Base-by-base conservation (phyloP, 2,329 filamentous ascomycete species). In the Ophiocordyceps sinensis region DNA sequence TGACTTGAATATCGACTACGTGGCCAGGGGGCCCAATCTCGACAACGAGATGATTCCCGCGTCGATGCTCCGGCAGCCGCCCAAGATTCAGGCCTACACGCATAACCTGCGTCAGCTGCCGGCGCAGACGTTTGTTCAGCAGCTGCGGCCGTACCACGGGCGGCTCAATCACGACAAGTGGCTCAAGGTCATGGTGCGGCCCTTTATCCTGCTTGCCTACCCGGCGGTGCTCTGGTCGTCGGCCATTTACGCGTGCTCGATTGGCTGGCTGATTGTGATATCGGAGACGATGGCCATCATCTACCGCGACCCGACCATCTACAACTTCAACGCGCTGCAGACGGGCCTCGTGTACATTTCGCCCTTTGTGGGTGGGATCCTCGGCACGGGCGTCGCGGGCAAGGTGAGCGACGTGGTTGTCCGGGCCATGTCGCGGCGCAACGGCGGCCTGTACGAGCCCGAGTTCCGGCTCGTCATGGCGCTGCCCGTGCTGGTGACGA, bases 201-300 rank as follows among this genome's bases (percentile, higher is more conserved):
- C 89, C 0, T 85, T 96, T 45, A 77, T 95, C 37, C 71, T 96
- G 1, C 94, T 81, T 51, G 75, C 81, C 1, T 95, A 96, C 53
- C 91, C 91, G 0, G 76, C 84, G 0, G 83, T 96, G 1, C 71
- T 95, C 9, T 96, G 88, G 89, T 89, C 85, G 6, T 68, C 86
- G 0, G 68, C 83, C 1, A 77, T 94, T 4, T 96, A 96, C 57
- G 69, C 87, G 0, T 80, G 91, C 51, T 91, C 87, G 0, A 75
- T 96, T 7, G 89, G 89, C 31, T 96, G 89, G 91, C 71, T 96
- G 26, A 95, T 96, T 49, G 87, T 96, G 36, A 74, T 96, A 2
- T 94, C 87, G 1, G 88, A 96, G 60, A 83, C 82, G 0, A 77
- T 96, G 3, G 75, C 85, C 0, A 70, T 82, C 44, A 82, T 96